Percentiles rank a stretch among this genome's conserved stretches.
Conservation (phyloP, 768 basidiomycete species). For the Megacollybia marginata region DNA sequence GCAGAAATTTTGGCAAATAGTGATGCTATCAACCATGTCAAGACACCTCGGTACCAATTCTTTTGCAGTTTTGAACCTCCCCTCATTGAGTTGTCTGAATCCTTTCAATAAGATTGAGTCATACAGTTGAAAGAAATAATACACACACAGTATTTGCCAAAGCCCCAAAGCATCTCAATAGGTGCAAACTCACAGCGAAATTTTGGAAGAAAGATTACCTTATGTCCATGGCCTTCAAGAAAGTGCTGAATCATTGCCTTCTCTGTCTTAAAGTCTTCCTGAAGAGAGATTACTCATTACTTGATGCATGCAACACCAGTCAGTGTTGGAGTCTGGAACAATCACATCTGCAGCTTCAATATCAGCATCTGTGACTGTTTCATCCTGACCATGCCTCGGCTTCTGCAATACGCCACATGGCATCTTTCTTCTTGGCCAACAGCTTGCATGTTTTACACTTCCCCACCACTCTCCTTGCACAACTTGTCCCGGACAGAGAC, state of each 20-base stretch:
- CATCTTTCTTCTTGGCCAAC: conserved; percentile 12
- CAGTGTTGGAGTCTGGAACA: conserved; percentile 1
- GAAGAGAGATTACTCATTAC: conserved; percentile 12
- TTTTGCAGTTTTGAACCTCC: conserved; percentile 14
- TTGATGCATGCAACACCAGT: conserved; percentile 15
- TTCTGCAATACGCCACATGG: conserved; percentile 5
- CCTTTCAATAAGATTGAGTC: conserved; percentile 7
- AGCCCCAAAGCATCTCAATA: too few relatives aligned
- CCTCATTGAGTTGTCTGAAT: conserved; percentile 15
- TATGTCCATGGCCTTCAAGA: conserved; percentile 16
- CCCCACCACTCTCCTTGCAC: neutral
- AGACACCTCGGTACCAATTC: conserved; percentile 15
- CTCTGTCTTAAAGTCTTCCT: too few relatives aligned
- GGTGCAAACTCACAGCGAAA: too few relatives aligned
- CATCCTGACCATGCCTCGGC: conserved; percentile 5
- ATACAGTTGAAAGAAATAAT: conserved; percentile 4
- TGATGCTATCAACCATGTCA: conserved; percentile 8
- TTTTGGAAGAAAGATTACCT: too few relatives aligned
- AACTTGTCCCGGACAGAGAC: too few relatives aligned
- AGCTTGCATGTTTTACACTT: conserved; percentile 10
- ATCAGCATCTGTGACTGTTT: neutral
- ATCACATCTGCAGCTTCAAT: conserved; percentile 5
- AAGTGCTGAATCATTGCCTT: conserved; percentile 13
- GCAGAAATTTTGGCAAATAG: conserved; percentile 14
- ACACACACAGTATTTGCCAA: too few relatives aligned